Evolutionary conservation across 306 rosid genomes (phyloP).

Genomic region (Malus asiatica): DNA sequence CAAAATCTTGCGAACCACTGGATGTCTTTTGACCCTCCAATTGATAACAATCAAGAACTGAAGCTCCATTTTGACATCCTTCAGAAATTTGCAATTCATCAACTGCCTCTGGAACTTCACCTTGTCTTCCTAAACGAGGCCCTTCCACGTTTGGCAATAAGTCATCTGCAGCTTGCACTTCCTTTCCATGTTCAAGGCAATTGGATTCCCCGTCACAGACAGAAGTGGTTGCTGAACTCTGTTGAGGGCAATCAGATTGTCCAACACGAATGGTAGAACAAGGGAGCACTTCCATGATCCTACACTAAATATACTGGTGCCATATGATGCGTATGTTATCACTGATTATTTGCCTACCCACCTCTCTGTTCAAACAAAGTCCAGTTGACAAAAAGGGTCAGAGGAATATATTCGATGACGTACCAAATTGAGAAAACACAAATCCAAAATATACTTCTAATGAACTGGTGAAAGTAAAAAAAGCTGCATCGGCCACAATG

Average conservation of each 20-base stretch:
- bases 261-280: conserved; percentile 64
- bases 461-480: not conserved
- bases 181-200: conserved; percentile 37
- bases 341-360: conserved; percentile 22
- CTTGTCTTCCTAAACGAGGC: conserved; percentile 34
- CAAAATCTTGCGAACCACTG: conserved; percentile 43
- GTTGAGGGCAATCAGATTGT: conserved; percentile 60
- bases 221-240: conserved; percentile 40
- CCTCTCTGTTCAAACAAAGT: conserved; percentile 34
- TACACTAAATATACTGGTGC: conserved; percentile 15
- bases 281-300: conserved; percentile 82
- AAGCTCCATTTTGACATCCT: conserved; percentile 47
- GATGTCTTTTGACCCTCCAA: conserved; percentile 43
- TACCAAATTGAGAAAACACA: not conserved
- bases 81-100: conserved; percentile 31
- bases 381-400: not conserved
- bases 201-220: conserved; percentile 38
- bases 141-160: conserved; percentile 32
- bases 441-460: not conserved
- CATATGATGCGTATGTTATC: conserved; percentile 24
- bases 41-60: conserved; percentile 38
- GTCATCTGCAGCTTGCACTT: conserved; percentile 29
- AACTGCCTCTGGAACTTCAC: conserved; percentile 29
- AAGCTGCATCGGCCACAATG: not conserved
- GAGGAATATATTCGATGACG: not conserved